These are phyloP conservation scores for Suillus spraguei DNA, from an alignment of 768 basidiomycete species.

Conservation along the genomic window DNA sequence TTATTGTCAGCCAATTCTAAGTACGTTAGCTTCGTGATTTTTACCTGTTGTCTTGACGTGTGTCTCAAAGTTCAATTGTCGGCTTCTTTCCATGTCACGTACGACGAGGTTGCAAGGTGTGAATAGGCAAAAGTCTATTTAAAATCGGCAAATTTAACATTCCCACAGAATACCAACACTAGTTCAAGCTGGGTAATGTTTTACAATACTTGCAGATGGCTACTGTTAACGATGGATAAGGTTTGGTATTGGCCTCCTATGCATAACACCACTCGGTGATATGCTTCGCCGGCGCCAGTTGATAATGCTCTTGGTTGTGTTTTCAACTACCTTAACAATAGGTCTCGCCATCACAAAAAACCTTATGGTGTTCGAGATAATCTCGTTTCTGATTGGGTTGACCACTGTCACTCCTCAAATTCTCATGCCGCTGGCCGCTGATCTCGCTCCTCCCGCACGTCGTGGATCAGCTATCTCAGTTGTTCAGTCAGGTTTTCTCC, in stretches of 20 bases:
- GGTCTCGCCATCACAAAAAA: constrained; percentile 40
- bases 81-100: constrained; percentile 36
- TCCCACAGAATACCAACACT: constrained; percentile 59
- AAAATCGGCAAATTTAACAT: constrained; percentile 9
- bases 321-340: constrained; percentile 41
- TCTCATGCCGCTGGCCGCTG: constrained; percentile 46
- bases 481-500: constrained; percentile 33
- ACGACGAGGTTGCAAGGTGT: constrained; percentile 37
- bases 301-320: constrained; percentile 35
- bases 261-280: constrained; percentile 50
- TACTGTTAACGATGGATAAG: not conserved
- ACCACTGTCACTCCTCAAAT: constrained; percentile 43
- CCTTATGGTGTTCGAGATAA: constrained; percentile 33
- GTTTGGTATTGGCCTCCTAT: constrained; percentile 37
- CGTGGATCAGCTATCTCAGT: constrained; percentile 31
- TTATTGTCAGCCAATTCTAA: constrained; percentile 80
- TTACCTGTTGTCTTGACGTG: constrained; percentile 5
- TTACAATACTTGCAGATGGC: not conserved
- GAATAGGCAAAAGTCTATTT: not conserved
- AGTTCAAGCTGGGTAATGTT: constrained; percentile 62
- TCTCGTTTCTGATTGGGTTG: constrained; percentile 41
- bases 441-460: constrained; percentile 38
- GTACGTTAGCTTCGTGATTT: constrained; percentile 38
- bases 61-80: constrained; percentile 32
- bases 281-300: constrained; percentile 46